phyloP scores from a whole-genome alignment of 441 rosid species.

The Lepidium campestre region DNA sequence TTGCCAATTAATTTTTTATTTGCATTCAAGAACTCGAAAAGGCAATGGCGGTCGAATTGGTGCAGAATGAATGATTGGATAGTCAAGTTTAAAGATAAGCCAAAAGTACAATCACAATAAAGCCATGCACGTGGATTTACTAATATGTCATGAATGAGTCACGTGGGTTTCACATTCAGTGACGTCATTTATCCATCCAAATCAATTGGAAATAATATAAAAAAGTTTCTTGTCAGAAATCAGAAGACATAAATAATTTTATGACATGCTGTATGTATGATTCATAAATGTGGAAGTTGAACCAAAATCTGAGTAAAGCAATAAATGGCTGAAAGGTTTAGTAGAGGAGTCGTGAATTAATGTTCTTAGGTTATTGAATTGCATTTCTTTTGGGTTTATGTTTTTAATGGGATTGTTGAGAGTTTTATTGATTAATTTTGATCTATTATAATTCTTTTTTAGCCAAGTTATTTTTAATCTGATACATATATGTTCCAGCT shows the following conservation, averaged over 20 bases:
- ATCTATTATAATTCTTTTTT: too few relatives aligned
- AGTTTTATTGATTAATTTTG: too few relatives aligned
- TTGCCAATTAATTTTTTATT: too few relatives aligned
- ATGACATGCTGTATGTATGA: not conserved
- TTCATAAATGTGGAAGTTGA: not conserved
- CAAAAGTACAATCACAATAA: constrained; percentile 3
- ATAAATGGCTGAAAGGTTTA: too few relatives aligned
- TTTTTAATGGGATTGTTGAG: too few relatives aligned
- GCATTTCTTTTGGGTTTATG: too few relatives aligned
- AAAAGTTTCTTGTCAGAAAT: not conserved
- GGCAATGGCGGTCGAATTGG: not conserved
- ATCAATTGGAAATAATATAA: not conserved
- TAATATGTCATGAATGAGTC: not conserved
- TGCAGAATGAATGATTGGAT: constrained; percentile 9
- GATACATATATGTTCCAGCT: too few relatives aligned
- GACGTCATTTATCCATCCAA: not conserved
- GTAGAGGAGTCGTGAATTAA: too few relatives aligned
- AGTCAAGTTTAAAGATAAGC: not conserved
- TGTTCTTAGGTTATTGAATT: not conserved
- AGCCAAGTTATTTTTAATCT: too few relatives aligned
- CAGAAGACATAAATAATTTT: not conserved
- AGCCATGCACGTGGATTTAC: constrained; percentile 4
- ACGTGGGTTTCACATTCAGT: constrained; percentile 1
- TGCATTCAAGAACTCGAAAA: constrained; percentile 34
- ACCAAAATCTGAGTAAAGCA: not conserved